Base-by-base conservation (phyloP, 2,329 filamentous ascomycete genomes). In the Fusarium sp. region DNA sequence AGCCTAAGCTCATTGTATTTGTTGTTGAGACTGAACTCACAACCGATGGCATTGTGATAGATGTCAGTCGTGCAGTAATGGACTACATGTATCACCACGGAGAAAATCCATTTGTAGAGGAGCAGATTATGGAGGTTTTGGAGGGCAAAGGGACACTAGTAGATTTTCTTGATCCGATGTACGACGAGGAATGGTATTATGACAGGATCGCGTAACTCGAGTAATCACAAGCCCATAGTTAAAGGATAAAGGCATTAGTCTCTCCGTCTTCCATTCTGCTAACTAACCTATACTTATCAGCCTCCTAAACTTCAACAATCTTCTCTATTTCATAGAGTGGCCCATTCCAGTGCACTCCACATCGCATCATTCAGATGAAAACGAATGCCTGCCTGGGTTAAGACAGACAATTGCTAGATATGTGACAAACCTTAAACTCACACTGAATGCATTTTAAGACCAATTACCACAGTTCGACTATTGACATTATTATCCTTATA, bases 111-210 rank as follows among this genome's bases (percentile, higher is more conserved):
- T 73, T 70, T 18, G 2, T 16, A 4, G 40, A 33, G 9, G 13
- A 9, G 0, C n/a, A 25, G n/a, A n/a, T 16, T 0, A 4, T 28
- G n/a, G n/a, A 50, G 5, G 12, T 57, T 9, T 0, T 33, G 1
- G 16, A 30, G 9, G 57, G 25, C 2, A 23, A 16, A 13, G 44
- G 57, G 3, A 21, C 2, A 0, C 2, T 1, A 18, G 25, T 40
- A 2, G n/a, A 60, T 13, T 6, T 32, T 11, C 30, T 53, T 40
- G 21, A 50, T 12, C 44, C 43, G 5, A 25, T 12, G 9, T 18
- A 38, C 5, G 21, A 32, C 3, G 12, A 12, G 11, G 15, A 23
- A 23, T 23, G 9, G 13, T 49, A 15, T 11, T 49, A 9, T 6
- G 7, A 6, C 6, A 18, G 15, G 6, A 12, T 35, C 15, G 0